Evolutionary conservation across 371 early-diverging fungal genomes (phyloP).

Genomic region (Paramicrosporidium saccamoebae): DNA sequence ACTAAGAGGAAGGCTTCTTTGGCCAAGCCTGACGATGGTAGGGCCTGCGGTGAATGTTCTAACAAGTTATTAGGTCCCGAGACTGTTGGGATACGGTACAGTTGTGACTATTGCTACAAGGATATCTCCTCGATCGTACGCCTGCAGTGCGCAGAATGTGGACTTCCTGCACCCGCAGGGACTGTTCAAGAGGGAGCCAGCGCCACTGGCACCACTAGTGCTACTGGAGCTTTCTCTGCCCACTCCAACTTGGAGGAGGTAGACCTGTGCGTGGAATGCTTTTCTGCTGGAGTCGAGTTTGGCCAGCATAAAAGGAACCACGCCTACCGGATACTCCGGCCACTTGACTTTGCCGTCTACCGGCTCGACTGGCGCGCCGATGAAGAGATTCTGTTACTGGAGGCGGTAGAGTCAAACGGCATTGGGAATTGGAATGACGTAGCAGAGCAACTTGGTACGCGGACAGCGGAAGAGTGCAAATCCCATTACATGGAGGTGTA

Average conservation of each 20-base stretch:
- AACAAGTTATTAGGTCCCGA: too few relatives aligned
- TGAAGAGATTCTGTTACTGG: conserved; percentile 79
- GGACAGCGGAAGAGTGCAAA: conserved; percentile 51
- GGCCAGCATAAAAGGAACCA: conserved; percentile 52
- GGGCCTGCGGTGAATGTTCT: too few relatives aligned
- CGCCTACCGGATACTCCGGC: conserved; percentile 18
- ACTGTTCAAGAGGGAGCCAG: too few relatives aligned
- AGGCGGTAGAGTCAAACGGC: conserved; percentile 64
- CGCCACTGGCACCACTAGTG: too few relatives aligned
- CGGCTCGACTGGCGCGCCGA: conserved; percentile 76
- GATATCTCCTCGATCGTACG: conserved; percentile 60
- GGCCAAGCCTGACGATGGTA: too few relatives aligned
- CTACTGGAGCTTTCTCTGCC: too few relatives aligned
- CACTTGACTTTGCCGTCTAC: conserved; percentile 54
- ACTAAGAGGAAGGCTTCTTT: too few relatives aligned
- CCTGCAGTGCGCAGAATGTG: conserved; percentile 63
- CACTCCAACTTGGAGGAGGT: too few relatives aligned
- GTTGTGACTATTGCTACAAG: conserved; percentile 65
- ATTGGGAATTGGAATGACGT: conserved; percentile 92
- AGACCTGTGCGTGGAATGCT: conserved; percentile 84
- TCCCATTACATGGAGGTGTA: conserved; percentile 65
- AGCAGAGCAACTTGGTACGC: conserved; percentile 65
- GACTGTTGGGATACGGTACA: too few relatives aligned
- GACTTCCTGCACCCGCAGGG: too few relatives aligned
- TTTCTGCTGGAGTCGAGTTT: conserved; percentile 46